phyloP scores from a whole-genome alignment of 257 asterid species.

The Ajuga chamaepitys region DNA sequence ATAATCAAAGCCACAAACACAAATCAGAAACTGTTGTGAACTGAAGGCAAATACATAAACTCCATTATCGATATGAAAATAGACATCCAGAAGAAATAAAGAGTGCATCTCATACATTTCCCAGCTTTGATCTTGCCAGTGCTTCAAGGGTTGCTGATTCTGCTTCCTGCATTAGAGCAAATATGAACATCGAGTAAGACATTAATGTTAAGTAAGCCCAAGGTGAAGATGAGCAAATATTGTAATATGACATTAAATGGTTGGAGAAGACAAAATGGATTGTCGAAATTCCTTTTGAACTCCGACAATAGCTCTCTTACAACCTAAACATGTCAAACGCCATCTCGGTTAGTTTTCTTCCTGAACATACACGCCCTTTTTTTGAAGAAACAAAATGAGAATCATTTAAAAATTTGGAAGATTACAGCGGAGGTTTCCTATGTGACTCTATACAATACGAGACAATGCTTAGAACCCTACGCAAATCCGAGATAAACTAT shows the following conservation, averaged over 20 bases:
- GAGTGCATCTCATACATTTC: conserved; percentile 53
- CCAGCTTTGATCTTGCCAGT: conserved; percentile 73
- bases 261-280: not conserved
- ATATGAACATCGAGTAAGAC: conserved; percentile 4
- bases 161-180: conserved; percentile 62
- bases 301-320: not conserved
- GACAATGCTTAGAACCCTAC: too few relatives aligned
- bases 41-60: conserved; percentile 9
- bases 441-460: too few relatives aligned
- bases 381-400: too few relatives aligned
- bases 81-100: conserved; percentile 14
- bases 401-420: too few relatives aligned
- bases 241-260: conserved; percentile 11
- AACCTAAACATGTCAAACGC: not conserved
- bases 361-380: not conserved
- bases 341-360: not conserved
- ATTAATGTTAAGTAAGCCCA: not conserved
- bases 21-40: conserved; percentile 6
- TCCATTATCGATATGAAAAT: not conserved
- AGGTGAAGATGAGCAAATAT: not conserved
- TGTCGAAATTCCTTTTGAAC: not conserved
- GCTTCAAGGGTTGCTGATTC: conserved; percentile 98
- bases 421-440: too few relatives aligned
- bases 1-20: conserved; percentile 5
- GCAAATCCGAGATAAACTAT: too few relatives aligned